Base-by-base conservation (phyloP, 129 eudicot genomes). In the Flaveria brownii region DNA sequence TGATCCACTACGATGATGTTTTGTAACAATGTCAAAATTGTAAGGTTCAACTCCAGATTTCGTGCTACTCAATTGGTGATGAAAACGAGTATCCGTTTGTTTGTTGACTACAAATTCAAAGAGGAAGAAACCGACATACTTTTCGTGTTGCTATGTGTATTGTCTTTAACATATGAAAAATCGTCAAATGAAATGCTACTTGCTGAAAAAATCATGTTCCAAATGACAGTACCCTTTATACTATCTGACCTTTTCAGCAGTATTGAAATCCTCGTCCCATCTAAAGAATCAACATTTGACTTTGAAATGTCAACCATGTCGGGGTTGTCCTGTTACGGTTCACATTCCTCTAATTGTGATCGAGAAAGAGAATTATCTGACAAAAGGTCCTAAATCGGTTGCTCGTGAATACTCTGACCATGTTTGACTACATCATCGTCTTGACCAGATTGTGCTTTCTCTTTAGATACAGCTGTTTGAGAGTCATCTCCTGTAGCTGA, bases 191-290 rank as follows among this genome's bases (percentile, higher is more conserved):
- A 80, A 42, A 88, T 85, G 65, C 85, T 87, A 70, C 89, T 86
- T 75, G 97, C 90, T 0, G 87, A 82, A 60, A 90, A 75, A 74
- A 76, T 86, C 81, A 92, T 86, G 70, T 86, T 87, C 50, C 87
- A 89, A 74, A 85, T 75, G 70, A 88, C 64, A 17, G 86, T n/a
- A 77, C 92, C 90, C 62, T 78, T 85, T 33, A 86, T 78, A 22
- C 92, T 92, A 46, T 90, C 86, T 46, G 96, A 88, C 49, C 85
- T 78, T 54, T 82, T 86, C 77, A 92, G 77, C 20, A 92, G 88
- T 66, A 92, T 72, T 0, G 98, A 86, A 71, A 87, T 92, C 11
- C 98, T 96, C 0, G 90, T 81, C 54, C 91, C 93, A 72, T 84
- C 93, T 50, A 83, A 60, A 43, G 79, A 78, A 49, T 80, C 77